Base-by-base conservation (phyloP, 768 basidiomycete species). In the Mrakia hoshinonis region DNA sequence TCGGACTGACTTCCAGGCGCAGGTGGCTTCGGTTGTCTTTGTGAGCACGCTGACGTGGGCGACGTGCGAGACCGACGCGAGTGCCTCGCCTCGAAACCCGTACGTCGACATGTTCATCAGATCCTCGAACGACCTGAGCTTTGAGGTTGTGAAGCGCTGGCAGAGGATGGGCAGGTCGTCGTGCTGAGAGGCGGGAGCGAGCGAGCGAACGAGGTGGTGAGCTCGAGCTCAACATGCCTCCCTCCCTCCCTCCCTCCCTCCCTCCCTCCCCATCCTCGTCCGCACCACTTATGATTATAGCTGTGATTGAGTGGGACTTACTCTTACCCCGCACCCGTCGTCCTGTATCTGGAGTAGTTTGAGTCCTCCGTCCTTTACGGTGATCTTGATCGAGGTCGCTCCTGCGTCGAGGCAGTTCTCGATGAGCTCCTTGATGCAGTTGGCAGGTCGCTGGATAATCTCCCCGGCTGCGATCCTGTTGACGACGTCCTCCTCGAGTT, bases 371-470 rank as follows among this genome's bases (percentile, higher is more conserved):
- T 99, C 95, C 80, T 96, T 97, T 75, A 94, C 84, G 0, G 87
- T 90, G 66, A 98, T 82, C 47, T 88, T 87, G 77, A 98, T 92
- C 0, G 87, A 87, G 0, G 90, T 93, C 29, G 91, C 83, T 0
- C 91, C 89, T 0, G 96, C 96, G 81, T 99, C 96, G n/a, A 99
- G 83, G 26, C 88, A 84, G 75, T 99, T 98, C 80, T 99, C 96
- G 18, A 99, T 82, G 0, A 98, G 83, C 78, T 98, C 96, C 79
- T 99, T 99, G 67, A 99, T 83, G 2, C 95, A 95, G 73, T 94
- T 97, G 6, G 91, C 87, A 0, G 96, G 96, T 49, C 96, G 79
- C 68, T 91, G 90, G 71, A 92, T 91, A 76, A 92, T 88, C 89
- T 91, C 81, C 38, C 84, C 84, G 0, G 85, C 85, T 13, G 93